Evolutionary conservation across 1,284 basidiomycete genomes (phyloP), one percentile per base, ranked within the genome.

Genomic region (Fomitopsis betulina): DNA sequence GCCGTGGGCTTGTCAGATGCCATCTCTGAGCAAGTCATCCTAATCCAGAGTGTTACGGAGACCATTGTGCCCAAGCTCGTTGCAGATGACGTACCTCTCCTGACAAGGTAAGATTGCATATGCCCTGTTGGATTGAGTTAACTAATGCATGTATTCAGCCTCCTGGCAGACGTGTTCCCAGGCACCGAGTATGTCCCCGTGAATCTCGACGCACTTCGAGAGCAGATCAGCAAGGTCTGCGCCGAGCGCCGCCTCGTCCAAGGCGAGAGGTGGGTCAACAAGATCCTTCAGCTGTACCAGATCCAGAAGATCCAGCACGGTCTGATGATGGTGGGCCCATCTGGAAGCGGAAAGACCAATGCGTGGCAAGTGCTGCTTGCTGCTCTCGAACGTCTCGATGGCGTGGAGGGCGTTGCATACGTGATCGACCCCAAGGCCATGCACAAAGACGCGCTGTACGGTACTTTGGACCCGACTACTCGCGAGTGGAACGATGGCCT

Each of bases 261-360:
- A 56, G 93, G 94, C 33, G 93, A 95, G 51, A 83, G 87, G 25
- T 99, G 98, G 96, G 83, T 94, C 54, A 85, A 89, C 67, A 99
- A 99, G 79, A 96, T 99, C 62, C 79, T 99, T 27, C 97, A 99
- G 73, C 82, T 99, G 13, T 99, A 98, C 73, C 97, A 98, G 74
- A 98, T 99, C 60, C 97, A 99, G 75, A 98, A 96, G 79, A 99
- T 99, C 62, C 95, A 98, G 67, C 98, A 99, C 73, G 97, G 97
- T 75, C 80, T 99, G 56, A 99, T 99, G 96, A 96, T 99, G 92
- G 97, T 99, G 53, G 97, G 97, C 2, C 89, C 96, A 0, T 97
- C 98, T 5, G 97, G 96, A 15, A 96, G 86, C 45, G 98, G 97
- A 43, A 99, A 99, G 78, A 97, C 93, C 7, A 93, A 96, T 66